A percentile compares a stretch with the other conserved stretches of the same genome.
These are phyloP conservation scores for Ceratobasidium sp. DNA, from an alignment of 1,284 basidiomycete species.

Conservation along the genomic window DNA sequence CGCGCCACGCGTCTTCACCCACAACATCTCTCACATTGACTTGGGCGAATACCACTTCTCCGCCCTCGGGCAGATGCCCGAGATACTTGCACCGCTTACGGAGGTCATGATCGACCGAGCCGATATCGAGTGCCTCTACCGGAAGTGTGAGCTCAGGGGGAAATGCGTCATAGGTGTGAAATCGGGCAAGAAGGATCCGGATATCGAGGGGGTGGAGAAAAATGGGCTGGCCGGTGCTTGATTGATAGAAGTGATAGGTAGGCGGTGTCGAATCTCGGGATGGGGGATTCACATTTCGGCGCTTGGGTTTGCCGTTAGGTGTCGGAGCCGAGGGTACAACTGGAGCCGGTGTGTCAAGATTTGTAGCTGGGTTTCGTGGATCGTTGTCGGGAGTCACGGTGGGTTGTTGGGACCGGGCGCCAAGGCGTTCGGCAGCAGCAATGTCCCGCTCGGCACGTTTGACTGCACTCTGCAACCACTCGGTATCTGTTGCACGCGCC, in stretches of 20 bases:
- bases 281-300: constrained; percentile 74
- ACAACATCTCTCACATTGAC: constrained; percentile 81
- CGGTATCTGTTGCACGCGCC: constrained; percentile 74
- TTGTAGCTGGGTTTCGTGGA: constrained; percentile 31
- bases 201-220: constrained; percentile 97
- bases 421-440: constrained; percentile 54
- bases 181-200: constrained; percentile 87
- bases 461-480: constrained; percentile 61
- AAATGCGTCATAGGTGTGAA: constrained; percentile 81
- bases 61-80: constrained; percentile 86
- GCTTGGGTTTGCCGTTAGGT: constrained; percentile 51
- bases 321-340: constrained; percentile 26
- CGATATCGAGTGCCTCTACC: constrained; percentile 72
- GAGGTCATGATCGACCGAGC: constrained; percentile 87
- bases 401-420: constrained; percentile 40
- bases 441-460: constrained; percentile 59
- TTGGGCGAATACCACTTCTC: constrained; percentile 94
- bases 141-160: constrained; percentile 81
- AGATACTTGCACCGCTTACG: constrained; percentile 96
- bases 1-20: constrained; percentile 64
- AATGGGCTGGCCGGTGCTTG: constrained; percentile 87
- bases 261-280: constrained; percentile 57
- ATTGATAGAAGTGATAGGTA: constrained; percentile 95
- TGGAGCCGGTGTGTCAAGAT: background rate
- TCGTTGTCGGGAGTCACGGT: constrained; percentile 10